Evolutionary conservation across 2,329 filamentous ascomycete genomes (phyloP).

Genomic region (Diplodia seriata): DNA sequence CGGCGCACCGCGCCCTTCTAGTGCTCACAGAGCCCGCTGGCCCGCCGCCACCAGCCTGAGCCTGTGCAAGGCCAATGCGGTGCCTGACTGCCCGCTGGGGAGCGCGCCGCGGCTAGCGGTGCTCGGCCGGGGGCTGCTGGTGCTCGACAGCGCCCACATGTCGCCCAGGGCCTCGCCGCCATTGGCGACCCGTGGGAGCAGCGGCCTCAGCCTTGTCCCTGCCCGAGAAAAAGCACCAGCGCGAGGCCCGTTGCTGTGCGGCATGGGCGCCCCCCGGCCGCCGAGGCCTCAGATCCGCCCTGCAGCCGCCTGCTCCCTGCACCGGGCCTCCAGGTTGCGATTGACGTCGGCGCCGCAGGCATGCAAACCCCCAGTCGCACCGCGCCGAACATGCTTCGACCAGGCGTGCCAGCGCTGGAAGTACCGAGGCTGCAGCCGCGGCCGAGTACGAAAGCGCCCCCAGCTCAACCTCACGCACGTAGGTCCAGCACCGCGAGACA

Average conservation of each 20-base stretch:
- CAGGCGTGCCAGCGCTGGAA: neutral
- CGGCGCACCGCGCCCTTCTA: constrained; percentile 1
- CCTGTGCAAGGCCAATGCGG: neutral
- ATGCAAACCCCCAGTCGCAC: constrained; percentile 10
- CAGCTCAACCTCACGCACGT: constrained; percentile 1
- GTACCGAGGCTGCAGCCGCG: constrained; percentile 29
- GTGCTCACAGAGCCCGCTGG: constrained; percentile 12
- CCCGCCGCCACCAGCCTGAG: constrained; percentile 9
- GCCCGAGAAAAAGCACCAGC: neutral
- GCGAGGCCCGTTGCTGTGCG: constrained; percentile 23
- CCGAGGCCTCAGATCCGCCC: constrained; percentile 15
- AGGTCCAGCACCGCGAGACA: neutral
- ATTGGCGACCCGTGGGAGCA: constrained; percentile 14
- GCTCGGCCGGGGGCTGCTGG: neutral
- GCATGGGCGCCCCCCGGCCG: constrained; percentile 14
- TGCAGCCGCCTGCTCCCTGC: neutral
- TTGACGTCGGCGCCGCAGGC: constrained; percentile 30
- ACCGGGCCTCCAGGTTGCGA: constrained; percentile 1
- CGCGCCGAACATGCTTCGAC: constrained; percentile 21
- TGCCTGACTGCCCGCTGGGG: constrained; percentile 12
- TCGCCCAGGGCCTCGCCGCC: neutral
- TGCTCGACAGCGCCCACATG: neutral
- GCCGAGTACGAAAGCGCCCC: neutral
- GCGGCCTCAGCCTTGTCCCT: constrained; percentile 25
- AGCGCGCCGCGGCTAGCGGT: neutral